Evolutionary conservation across 2,329 filamentous ascomycete species (phyloP).

Genomic region (Alternaria tenuissima): DNA sequence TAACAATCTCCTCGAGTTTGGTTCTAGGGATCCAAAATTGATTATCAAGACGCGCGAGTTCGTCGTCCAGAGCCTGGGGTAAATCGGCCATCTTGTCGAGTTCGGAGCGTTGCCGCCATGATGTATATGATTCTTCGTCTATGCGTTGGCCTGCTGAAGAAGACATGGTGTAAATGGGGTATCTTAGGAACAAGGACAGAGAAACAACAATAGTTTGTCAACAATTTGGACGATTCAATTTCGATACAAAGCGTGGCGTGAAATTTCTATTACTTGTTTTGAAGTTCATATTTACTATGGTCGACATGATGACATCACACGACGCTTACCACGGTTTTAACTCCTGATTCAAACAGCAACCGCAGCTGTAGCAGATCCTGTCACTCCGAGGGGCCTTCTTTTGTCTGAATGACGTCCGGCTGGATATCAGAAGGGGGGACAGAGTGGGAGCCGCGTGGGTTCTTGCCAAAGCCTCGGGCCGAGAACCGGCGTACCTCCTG

Average conservation of each 20-base stretch:
- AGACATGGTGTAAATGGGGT: constrained; percentile 16
- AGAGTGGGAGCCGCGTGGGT: constrained; percentile 6
- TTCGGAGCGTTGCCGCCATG: constrained; percentile 33
- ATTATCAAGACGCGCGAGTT: constrained; percentile 30
- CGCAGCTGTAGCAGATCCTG: background rate
- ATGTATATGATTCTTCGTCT: constrained; percentile 19
- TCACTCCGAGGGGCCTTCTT: constrained; percentile 18
- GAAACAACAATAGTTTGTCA: background rate
- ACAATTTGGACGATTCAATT: background rate
- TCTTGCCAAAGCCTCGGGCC: constrained; percentile 4
- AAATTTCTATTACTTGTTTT: background rate
- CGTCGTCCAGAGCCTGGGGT: constrained; percentile 28
- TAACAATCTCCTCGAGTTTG: constrained; percentile 36
- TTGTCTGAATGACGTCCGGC: constrained; percentile 14
- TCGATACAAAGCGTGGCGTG: background rate
- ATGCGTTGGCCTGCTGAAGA: constrained; percentile 19
- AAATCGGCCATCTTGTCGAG: constrained; percentile 27
- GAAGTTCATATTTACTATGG: background rate
- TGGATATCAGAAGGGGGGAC: constrained; percentile 7
- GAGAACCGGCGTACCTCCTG: background rate
- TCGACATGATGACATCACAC: constrained; percentile 31
- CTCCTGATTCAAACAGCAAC: constrained; percentile 6
- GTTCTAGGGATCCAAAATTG: constrained; percentile 33
- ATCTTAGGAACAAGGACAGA: background rate
- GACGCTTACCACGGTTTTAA: background rate